Evolutionary conservation across 176 grass and related monocot genomes (phyloP), one percentile per base, ranked within the genome.

Genomic region (Raddia distichophylla): DNA sequence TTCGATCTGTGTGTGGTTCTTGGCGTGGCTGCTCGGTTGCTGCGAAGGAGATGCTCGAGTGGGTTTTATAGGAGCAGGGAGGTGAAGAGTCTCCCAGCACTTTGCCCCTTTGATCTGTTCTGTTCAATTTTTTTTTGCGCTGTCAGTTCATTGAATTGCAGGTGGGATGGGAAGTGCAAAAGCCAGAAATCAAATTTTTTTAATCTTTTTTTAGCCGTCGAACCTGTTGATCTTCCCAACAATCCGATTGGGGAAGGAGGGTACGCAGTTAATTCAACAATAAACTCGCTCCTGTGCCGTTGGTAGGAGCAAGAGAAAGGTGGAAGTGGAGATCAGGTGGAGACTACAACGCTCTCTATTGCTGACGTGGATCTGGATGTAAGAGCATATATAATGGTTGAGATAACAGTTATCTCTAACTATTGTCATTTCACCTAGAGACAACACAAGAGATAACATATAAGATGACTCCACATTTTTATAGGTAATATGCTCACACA

Each of bases 31-130:
- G 0, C 27, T 75, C 9, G 51, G 15, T 16, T 52, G n/a, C 49
- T 48, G 10, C 3, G 11, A 17, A 37, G 61, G 61, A 66, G 33
- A 67, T 15, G 60, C 14, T 35, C 3, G 40, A 3, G 8, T 68
- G n/a, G 37, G 22, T 22, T 77, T 77, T 63, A 77, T 77, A 60
- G n/a, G 10, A 8, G 52, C 9, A 35, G 48, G 56, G 56, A 60
- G 73, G 8, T n/a, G 72, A 59, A 75, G 72, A 46, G 8, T 44
- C 32, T 57, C 7, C 57, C 27, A 27, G 27, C 27, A 27, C 27
- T 27, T 27, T 27, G 27, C 27, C 27, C 0, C 27, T 27, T 27
- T 27, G 27, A 27, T 27, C 27, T 10, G 17, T 19, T 57, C 3
- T 13, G 19, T 12, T 60, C 33, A 8, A 46, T 27, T 43, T 18